Evolutionary conservation across 164 flowering plant species (phyloP), one percentile per base, ranked within the genome.

Genomic region (Paratinospora sagittata): DNA sequence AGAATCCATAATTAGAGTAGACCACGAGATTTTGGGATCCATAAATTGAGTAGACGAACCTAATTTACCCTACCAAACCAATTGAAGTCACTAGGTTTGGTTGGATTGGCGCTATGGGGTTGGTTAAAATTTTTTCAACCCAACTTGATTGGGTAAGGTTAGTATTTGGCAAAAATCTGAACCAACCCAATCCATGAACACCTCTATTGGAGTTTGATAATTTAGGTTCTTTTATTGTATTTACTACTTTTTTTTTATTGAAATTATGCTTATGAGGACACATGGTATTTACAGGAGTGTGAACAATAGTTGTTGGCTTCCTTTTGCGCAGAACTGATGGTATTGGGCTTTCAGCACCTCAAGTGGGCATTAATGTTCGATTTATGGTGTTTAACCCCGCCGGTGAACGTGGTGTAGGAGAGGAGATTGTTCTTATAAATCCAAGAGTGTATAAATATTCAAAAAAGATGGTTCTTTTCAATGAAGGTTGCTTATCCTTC

Each of bases 341-440:
- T 9, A 86, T 91, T 77, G 99, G 99, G 62, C 97, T 96, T 65
- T 89, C 99, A 5, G 99, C 98, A 60, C 98, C 98, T n/a, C 99
- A 96, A 83, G 98, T 96, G 66, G 99, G 99, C 72, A 75, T 91
- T 8, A 96, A 93, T 82, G 91, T 96, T 60, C 92, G 83, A 75
- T 92, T 96, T 47, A 91, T 96, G 95, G 99, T 96, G 55, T 96
- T 93, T 78, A 93, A 93, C 76, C 85, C 92, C 21, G 89, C 66
- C 66, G 99, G 96, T 33, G 97, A 89, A 74, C 90, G 92, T 69
- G 96, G 91, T 66, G 88, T 82, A 68, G 99, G 99, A 63, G 92
- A 96, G 75, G 99, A 96, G 81, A 81, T 96, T 80, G 95, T 91
- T 76, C 95, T 96, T 52, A 80, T 93, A 58, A 96, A 96, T 77